Evolutionary conservation across 768 basidiomycete genomes (phyloP).

Genomic region (Cytidiella melzeri): DNA sequence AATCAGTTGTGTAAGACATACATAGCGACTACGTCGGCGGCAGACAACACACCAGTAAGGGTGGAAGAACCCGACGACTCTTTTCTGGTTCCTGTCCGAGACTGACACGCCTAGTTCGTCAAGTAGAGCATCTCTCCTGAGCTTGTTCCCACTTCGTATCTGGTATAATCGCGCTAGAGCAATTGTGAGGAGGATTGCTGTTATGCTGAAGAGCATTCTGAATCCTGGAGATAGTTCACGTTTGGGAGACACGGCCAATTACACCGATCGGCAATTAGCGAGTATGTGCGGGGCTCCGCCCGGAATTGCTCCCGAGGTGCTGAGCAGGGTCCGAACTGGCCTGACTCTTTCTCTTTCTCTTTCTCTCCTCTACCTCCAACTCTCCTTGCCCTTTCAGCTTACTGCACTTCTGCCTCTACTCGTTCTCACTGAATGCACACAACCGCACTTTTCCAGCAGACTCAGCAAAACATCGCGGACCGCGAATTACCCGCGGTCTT

Average conservation of each 20-base stretch:
- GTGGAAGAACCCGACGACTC: constrained; percentile 83
- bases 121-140: constrained; percentile 2
- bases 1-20: constrained; percentile 16
- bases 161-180: background rate
- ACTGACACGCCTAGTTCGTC: constrained; percentile 11
- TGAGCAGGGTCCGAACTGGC: background rate
- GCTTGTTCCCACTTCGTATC: background rate
- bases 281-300: too few relatives aligned
- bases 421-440: background rate
- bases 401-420: background rate
- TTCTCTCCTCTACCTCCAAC: background rate
- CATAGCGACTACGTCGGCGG: background rate
- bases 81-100: constrained; percentile 14
- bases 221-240: background rate
- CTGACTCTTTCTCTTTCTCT: background rate
- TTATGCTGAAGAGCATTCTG: background rate
- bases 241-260: background rate
- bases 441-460: background rate
- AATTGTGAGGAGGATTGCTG: background rate
- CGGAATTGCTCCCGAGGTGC: too few relatives aligned
- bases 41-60: constrained; percentile 76
- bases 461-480: background rate
- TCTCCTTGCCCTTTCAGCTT: background rate
- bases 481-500: constrained; percentile 9
- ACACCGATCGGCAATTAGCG: too few relatives aligned